phyloP scores from a whole-genome alignment of 331 rosid genomes.

The Acacia pycnantha region DNA sequence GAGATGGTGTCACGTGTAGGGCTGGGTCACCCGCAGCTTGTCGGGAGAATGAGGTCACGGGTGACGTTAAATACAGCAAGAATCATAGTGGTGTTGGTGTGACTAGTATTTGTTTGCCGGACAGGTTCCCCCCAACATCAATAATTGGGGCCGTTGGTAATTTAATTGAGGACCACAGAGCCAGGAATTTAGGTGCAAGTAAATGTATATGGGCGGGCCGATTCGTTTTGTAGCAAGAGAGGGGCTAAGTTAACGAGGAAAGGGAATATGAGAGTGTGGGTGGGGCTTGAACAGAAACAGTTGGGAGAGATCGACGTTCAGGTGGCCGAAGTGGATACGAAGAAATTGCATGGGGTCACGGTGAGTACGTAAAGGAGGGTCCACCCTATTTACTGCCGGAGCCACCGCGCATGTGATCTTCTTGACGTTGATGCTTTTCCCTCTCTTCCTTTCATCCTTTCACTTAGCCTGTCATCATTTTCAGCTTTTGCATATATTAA shows the following conservation, averaged over 20 bases:
- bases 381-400: not conserved
- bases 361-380: no score
- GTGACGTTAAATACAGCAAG: conserved; percentile 47
- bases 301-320: no score
- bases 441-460: no score
- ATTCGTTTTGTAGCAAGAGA: no score
- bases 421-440: not conserved
- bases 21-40: conserved; percentile 36
- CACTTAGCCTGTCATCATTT: not conserved
- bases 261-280: no score
- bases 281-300: no score
- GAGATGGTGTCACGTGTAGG: conserved; percentile 54
- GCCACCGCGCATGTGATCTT: not conserved
- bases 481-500: not conserved
- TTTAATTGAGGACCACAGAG: not conserved
- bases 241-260: no score
- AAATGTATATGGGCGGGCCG: no score
- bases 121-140: not conserved
- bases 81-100: conserved; percentile 47
- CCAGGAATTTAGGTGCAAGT: not conserved
- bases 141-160: not conserved
- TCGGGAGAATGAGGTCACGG: conserved; percentile 61
- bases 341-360: no score
- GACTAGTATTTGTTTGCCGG: not conserved
- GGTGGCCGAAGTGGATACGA: no score